These are phyloP conservation scores for Agastache rugosa DNA, from an alignment of 257 asterid genomes.

Conservation along the genomic window DNA sequence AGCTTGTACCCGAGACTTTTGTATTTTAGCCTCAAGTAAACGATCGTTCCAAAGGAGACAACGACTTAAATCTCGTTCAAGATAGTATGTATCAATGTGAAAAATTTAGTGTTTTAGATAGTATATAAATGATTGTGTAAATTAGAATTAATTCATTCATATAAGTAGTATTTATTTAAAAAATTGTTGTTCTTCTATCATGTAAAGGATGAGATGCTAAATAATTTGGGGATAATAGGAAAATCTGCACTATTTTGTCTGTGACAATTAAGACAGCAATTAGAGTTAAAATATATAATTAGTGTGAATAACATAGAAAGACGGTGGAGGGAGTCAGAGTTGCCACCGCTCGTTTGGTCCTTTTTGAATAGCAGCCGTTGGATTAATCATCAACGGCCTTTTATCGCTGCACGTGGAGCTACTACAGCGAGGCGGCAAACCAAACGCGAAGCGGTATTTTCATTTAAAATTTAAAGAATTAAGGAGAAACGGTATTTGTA, in stretches of 20 bases:
- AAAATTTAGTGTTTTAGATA: no score
- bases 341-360: slow-evolving; percentile 12
- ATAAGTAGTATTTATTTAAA: no score
- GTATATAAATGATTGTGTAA: no score
- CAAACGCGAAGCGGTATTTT: slow-evolving; percentile 2
- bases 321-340: slow-evolving; percentile 27
- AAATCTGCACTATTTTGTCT: slow-evolving; percentile 6
- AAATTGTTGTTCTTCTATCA: neutral
- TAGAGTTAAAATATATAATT: neutral
- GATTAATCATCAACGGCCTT: neutral
- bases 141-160: no score
- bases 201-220: neutral
- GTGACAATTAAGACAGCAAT: slow-evolving; percentile 31
- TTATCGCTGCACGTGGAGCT: neutral
- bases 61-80: no score
- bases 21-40: no score
- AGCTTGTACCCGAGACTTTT: no score
- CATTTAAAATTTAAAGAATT: neutral
- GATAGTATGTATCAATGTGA: no score
- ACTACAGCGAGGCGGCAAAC: slow-evolving; percentile 28
- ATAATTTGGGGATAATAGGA: neutral
- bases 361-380: slow-evolving; percentile 28
- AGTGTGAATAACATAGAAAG: slow-evolving; percentile 10
- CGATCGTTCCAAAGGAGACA: no score
- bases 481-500: no score